Percentiles rank a stretch among this genome's conserved stretches.
These are phyloP conservation scores for Vanilla planifolia DNA, from an alignment of 106 monocot genomes.

Conservation along the genomic window DNA sequence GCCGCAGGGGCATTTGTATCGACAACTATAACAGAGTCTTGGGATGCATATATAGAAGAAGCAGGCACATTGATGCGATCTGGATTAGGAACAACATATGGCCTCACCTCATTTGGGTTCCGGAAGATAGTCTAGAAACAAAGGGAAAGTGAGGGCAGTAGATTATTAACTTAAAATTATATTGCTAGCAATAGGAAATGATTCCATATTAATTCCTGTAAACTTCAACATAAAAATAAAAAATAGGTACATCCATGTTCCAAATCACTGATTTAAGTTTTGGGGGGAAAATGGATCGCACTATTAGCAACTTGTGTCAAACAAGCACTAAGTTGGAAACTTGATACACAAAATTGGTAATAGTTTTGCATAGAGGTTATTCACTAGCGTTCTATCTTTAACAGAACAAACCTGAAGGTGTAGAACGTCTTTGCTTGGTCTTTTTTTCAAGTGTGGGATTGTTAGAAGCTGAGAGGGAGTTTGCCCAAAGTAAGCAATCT, in stretches of 20 bases:
- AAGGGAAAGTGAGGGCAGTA: not conserved
- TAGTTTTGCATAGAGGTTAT: not conserved
- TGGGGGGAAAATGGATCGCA: no score
- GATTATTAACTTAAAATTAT: constrained; percentile 1
- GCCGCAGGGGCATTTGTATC: constrained; percentile 78
- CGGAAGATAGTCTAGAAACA: constrained; percentile 76
- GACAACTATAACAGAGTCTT: constrained; percentile 78
- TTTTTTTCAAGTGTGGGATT: constrained; percentile 70
- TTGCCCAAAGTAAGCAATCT: constrained; percentile 97
- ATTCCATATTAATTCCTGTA: not conserved
- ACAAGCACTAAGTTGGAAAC: not conserved
- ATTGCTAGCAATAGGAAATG: not conserved
- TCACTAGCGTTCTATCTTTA: not conserved
- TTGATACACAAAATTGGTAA: not conserved
- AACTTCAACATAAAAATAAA: not conserved
- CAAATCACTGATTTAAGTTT: not conserved
- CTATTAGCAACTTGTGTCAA: constrained; percentile 1
- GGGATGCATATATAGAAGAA: constrained; percentile 59
- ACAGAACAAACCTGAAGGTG: constrained; percentile 63
- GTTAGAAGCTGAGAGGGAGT: constrained; percentile 89
- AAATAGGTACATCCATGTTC: not conserved
- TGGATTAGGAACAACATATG: constrained; percentile 72
- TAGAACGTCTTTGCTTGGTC: constrained; percentile 52
- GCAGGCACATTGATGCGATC: constrained; percentile 91
- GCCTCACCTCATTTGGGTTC: constrained; percentile 74